phyloP scores from a whole-genome alignment of 306 rosid species.

The Dryas alaskensis region DNA sequence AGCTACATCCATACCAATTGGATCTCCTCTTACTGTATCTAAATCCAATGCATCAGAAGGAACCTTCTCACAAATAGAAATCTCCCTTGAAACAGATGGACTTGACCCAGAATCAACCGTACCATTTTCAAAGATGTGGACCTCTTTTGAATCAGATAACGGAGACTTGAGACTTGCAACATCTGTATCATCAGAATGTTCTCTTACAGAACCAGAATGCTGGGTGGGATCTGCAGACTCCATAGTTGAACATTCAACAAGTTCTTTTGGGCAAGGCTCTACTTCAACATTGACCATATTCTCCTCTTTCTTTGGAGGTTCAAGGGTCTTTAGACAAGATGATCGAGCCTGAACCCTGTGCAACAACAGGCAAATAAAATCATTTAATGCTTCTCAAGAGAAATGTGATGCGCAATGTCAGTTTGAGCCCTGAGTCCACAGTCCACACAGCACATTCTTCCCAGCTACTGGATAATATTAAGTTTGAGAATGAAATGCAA shows the following conservation, averaged over 20 bases:
- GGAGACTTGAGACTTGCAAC: slow-evolving; percentile 21
- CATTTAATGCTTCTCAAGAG: slow-evolving; percentile 5
- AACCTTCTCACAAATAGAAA: slow-evolving; percentile 26
- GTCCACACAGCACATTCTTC: neutral
- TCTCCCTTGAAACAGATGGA: slow-evolving; percentile 34
- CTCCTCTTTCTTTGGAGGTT: slow-evolving; percentile 41
- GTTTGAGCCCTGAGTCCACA: neutral
- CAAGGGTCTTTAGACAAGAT: slow-evolving; percentile 49
- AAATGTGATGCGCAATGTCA: neutral
- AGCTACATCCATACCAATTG: slow-evolving; percentile 24
- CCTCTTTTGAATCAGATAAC: slow-evolving; percentile 29
- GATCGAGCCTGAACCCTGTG: slow-evolving; percentile 63
- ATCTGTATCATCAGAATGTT: slow-evolving; percentile 33
- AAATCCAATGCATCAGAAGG: slow-evolving; percentile 27
- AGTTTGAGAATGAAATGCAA: neutral
- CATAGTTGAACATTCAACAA: slow-evolving; percentile 31
- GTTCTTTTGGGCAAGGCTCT: slow-evolving; percentile 37
- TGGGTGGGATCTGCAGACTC: slow-evolving; percentile 21
- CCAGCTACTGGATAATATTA: neutral
- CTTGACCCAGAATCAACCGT: slow-evolving; percentile 17
- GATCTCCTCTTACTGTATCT: slow-evolving; percentile 21
- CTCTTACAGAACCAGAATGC: slow-evolving; percentile 26
- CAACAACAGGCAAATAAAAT: slow-evolving; percentile 25
- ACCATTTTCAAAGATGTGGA: slow-evolving; percentile 31
- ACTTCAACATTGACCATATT: slow-evolving; percentile 34